A percentile compares a stretch with the other conserved stretches of the same genome.
These are phyloP conservation scores for Collybiopsis confluens DNA, from an alignment of 768 basidiomycete genomes.

Conservation along the genomic window DNA sequence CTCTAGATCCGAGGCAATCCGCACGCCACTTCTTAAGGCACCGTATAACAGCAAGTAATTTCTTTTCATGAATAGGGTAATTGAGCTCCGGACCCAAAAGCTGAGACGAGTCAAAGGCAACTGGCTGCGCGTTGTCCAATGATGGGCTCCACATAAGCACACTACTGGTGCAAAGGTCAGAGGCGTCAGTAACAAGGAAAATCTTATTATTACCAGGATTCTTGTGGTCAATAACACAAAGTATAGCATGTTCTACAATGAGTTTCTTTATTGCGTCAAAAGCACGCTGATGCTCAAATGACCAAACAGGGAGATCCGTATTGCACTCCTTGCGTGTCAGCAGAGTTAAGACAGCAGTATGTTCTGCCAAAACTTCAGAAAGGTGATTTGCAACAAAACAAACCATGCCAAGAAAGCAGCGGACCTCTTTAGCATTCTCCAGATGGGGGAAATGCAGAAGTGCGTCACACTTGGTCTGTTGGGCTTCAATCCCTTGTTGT, in stretches of 20 bases:
- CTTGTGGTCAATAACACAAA: slow-evolving; percentile 27
- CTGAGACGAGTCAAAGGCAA: slow-evolving; percentile 21
- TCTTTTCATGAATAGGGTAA: slow-evolving; percentile 25
- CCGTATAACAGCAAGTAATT: slow-evolving; percentile 26
- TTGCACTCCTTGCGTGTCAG: slow-evolving; percentile 17
- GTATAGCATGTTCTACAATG: slow-evolving; percentile 19
- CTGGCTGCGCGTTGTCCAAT: slow-evolving; percentile 24
- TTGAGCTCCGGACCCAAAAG: slow-evolving; percentile 21
- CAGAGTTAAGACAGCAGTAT: slow-evolving; percentile 14
- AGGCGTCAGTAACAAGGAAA: slow-evolving; percentile 26
- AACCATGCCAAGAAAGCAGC: slow-evolving; percentile 18
- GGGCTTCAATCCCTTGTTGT: no score
- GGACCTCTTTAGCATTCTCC: slow-evolving; percentile 8
- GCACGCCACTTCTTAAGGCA: slow-evolving; percentile 16
- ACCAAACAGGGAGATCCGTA: slow-evolving; percentile 18
- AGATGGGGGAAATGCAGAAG: slow-evolving; percentile 21
- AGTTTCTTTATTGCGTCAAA: slow-evolving; percentile 26
- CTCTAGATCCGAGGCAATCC: slow-evolving; percentile 10
- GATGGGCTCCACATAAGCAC: slow-evolving; percentile 20
- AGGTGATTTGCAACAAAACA: slow-evolving; percentile 17
- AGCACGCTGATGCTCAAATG: slow-evolving; percentile 13
- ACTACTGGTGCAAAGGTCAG: slow-evolving; percentile 21
- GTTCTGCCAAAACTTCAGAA: slow-evolving; percentile 10
- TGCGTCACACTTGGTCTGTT: slow-evolving; percentile 16
- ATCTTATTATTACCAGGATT: slow-evolving; percentile 23